Conservation (phyloP, 371 early-diverging fungal genomes). For the Encephalitozoon hellem region DNA sequence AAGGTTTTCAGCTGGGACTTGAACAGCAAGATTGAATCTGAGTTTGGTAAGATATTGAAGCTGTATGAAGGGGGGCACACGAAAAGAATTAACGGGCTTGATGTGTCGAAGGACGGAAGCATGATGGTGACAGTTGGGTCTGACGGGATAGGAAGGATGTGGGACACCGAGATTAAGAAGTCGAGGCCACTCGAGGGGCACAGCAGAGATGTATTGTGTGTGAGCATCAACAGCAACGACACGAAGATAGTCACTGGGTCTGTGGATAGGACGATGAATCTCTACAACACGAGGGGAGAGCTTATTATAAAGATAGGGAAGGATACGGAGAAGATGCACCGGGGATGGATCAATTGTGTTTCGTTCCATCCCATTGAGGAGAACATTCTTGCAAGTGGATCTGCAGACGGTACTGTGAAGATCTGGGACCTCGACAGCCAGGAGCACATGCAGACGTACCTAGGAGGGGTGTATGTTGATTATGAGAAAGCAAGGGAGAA, state of each 20-base stretch:
- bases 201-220: slow-evolving; percentile 28
- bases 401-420: slow-evolving; percentile 55
- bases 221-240: slow-evolving; percentile 40
- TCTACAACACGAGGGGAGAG: slow-evolving; percentile 57
- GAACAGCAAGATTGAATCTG: slow-evolving; percentile 21
- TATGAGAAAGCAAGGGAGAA: slow-evolving; percentile 19
- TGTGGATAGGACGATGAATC: slow-evolving; percentile 41
- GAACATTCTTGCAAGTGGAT: slow-evolving; percentile 46
- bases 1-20: slow-evolving; percentile 44
- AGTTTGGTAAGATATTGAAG: slow-evolving; percentile 32
- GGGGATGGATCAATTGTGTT: slow-evolving; percentile 44
- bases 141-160: slow-evolving; percentile 47
- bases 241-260: slow-evolving; percentile 57
- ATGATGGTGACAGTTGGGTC: slow-evolving; percentile 50
- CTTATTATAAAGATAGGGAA: slow-evolving; percentile 23
- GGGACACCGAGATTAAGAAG: slow-evolving; percentile 30
- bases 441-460: slow-evolving; percentile 62
- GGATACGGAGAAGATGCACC: slow-evolving; percentile 40
- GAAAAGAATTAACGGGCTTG: slow-evolving; percentile 41
- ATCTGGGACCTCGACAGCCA: slow-evolving; percentile 59
- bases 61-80: slow-evolving; percentile 36
- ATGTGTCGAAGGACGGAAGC: slow-evolving; percentile 15
- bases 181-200: slow-evolving; percentile 32
- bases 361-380: slow-evolving; percentile 48
- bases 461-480: slow-evolving; percentile 58